phyloP scores from a whole-genome alignment of 805 yeast genomes.

The Sugiyamaella boreocaroliniensis region DNA sequence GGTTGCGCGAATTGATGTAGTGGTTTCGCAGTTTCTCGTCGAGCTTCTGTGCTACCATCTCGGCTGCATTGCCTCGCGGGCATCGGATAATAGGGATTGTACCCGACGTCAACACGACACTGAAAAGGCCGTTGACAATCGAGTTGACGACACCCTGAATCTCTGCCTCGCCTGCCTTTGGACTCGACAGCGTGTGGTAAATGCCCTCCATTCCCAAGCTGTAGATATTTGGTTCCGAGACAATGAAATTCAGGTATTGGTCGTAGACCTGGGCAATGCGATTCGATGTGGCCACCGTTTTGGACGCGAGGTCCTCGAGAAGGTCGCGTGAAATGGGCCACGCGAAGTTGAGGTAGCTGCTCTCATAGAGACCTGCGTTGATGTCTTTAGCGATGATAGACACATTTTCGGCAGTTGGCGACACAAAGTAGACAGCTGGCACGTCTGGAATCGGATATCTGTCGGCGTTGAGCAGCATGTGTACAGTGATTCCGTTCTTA shows the following conservation, averaged over 20 bases:
- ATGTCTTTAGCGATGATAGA: conserved; percentile 65
- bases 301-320: conserved; percentile 82
- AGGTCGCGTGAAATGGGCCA: conserved; percentile 69
- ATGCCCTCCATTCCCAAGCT: conserved; percentile 62
- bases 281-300: conserved; percentile 59
- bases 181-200: conserved; percentile 64
- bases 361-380: conserved; percentile 66
- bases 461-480: conserved; percentile 60
- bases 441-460: conserved; percentile 89
- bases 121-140: conserved; percentile 75
- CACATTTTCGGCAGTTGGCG: conserved; percentile 77
- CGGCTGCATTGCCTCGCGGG: conserved; percentile 92
- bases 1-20: conserved; percentile 52
- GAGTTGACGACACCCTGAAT: conserved; percentile 62
- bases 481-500: conserved; percentile 87
- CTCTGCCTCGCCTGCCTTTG: conserved; percentile 64
- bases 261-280: conserved; percentile 85
- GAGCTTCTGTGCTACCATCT: conserved; percentile 79
- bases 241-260: conserved; percentile 86
- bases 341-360: conserved; percentile 79
- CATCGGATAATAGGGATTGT: conserved; percentile 86
- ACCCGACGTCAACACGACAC: conserved; percentile 69
- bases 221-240: conserved; percentile 87
- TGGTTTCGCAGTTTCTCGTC: conserved; percentile 82
- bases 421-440: conserved; percentile 86